Conservation (phyloP, 441 rosid genomes). For the Mallotus japonicus region DNA sequence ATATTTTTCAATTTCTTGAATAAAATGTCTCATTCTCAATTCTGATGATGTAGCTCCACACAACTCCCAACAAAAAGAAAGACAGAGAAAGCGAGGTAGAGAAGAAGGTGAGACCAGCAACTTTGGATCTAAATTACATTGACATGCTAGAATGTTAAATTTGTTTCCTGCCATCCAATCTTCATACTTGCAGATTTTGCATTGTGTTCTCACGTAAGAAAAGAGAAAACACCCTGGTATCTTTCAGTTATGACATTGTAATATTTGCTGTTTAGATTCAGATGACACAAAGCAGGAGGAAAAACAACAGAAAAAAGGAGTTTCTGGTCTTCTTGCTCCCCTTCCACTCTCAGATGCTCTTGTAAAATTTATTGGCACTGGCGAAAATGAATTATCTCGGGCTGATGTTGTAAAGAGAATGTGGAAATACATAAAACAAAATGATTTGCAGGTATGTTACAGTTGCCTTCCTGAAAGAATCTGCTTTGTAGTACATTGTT, state of each 20-base stretch:
- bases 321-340: constrained; percentile 53
- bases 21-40: constrained; percentile 29
- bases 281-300: constrained; percentile 44
- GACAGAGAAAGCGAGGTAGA: constrained; percentile 36
- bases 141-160: neutral
- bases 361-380: constrained; percentile 60
- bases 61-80: constrained; percentile 37
- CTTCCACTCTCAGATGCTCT: constrained; percentile 67
- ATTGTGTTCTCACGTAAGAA: neutral
- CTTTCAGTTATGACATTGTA: constrained; percentile 12
- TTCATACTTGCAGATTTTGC: neutral
- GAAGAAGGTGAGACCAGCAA: constrained; percentile 46
- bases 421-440: constrained; percentile 70
- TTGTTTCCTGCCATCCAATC: neutral
- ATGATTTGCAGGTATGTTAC: constrained; percentile 58
- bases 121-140: constrained; percentile 12
- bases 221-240: neutral
- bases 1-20: constrained; percentile 10
- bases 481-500: no score
- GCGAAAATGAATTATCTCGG: constrained; percentile 55
- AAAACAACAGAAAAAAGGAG: constrained; percentile 54
- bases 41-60: constrained; percentile 28
- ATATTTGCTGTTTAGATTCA: constrained; percentile 29
- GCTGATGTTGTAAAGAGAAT: constrained; percentile 64
- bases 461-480: neutral